These are phyloP conservation scores for Fonsecaea nubica DNA, from an alignment of 2,329 filamentous ascomycete species.

Conservation along the genomic window DNA sequence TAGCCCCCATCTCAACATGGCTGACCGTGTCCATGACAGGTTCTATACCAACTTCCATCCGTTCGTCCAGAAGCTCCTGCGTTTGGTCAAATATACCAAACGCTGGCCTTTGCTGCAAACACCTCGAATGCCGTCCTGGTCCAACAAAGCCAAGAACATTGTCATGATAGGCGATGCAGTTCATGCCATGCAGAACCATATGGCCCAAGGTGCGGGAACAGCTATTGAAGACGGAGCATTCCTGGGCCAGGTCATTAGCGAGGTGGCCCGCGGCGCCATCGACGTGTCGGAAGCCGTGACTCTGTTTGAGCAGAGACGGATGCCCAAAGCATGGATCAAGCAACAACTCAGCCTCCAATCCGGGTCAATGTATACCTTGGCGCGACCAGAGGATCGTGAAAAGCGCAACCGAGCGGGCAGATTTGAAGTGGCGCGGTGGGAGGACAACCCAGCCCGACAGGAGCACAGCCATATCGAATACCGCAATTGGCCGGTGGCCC, in stretches of 20 bases:
- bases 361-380: constrained; percentile 9
- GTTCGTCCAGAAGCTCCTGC: constrained; percentile 15
- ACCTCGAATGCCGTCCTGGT: constrained; percentile 51
- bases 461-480: constrained; percentile 14
- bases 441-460: constrained; percentile 15
- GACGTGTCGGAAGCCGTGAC: constrained; percentile 45
- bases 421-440: constrained; percentile 20
- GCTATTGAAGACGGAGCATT: constrained; percentile 54
- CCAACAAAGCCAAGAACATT: constrained; percentile 49
- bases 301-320: constrained; percentile 50
- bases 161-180: constrained; percentile 48
- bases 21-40: constrained; percentile 1
- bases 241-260: constrained; percentile 46
- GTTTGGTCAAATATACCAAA: constrained; percentile 17
- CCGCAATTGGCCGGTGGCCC: constrained; percentile 7
- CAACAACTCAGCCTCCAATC: constrained; percentile 45
- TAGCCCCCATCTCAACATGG: neutral
- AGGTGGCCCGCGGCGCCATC: constrained; percentile 45
- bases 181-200: constrained; percentile 53
- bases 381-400: constrained; percentile 13
- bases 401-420: constrained; percentile 6
- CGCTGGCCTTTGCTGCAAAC: constrained; percentile 55
- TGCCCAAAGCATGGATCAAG: constrained; percentile 52
- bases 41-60: constrained; percentile 18
- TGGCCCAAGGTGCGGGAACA: constrained; percentile 53